Evolutionary conservation across 2,329 filamentous ascomycete species (phyloP).

Genomic region (Colletotrichum neosansevieriae): DNA sequence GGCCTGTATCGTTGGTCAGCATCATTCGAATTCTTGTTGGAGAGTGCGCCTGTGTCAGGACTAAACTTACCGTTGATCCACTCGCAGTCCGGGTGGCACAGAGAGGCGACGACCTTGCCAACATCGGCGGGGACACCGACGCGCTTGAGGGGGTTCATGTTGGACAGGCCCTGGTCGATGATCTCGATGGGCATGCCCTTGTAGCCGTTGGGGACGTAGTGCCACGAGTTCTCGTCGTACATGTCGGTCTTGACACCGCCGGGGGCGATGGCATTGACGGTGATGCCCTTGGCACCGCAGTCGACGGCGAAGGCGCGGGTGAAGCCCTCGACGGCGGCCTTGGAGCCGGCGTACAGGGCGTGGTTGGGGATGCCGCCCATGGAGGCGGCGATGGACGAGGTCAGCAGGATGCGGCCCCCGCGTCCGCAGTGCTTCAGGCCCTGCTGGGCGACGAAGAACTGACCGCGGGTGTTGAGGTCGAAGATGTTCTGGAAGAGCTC

Average conservation of each 20-base stretch:
- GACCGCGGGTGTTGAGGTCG: slow-evolving; percentile 76
- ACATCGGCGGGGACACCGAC: slow-evolving; percentile 70
- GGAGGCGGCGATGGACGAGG: slow-evolving; percentile 76
- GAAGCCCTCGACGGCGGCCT: slow-evolving; percentile 80
- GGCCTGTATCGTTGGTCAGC: slow-evolving; percentile 57
- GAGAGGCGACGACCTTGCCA: slow-evolving; percentile 67
- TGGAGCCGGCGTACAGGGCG: slow-evolving; percentile 77
- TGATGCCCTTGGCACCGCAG: slow-evolving; percentile 75
- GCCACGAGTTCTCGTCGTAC: slow-evolving; percentile 78
- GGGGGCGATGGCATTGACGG: slow-evolving; percentile 79
- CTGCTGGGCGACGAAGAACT: slow-evolving; percentile 84
- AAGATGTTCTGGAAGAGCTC: slow-evolving; percentile 80
- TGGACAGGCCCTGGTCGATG: slow-evolving; percentile 67
- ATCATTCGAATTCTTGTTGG: slow-evolving; percentile 54
- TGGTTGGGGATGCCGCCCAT: slow-evolving; percentile 77
- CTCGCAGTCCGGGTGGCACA: slow-evolving; percentile 69
- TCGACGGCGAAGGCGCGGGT: slow-evolving; percentile 79
- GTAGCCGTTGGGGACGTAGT: slow-evolving; percentile 70
- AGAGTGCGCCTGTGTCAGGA: not conserved
- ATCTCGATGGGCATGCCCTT: slow-evolving; percentile 63
- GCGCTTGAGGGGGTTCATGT: slow-evolving; percentile 69
- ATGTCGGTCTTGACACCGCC: slow-evolving; percentile 83
- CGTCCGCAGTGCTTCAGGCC: slow-evolving; percentile 77
- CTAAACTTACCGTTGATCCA: slow-evolving; percentile 72
- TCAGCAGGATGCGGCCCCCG: slow-evolving; percentile 79